phyloP scores from a whole-genome alignment of 1,139 yeast genomes.

The Hansenula lynferdii region DNA sequence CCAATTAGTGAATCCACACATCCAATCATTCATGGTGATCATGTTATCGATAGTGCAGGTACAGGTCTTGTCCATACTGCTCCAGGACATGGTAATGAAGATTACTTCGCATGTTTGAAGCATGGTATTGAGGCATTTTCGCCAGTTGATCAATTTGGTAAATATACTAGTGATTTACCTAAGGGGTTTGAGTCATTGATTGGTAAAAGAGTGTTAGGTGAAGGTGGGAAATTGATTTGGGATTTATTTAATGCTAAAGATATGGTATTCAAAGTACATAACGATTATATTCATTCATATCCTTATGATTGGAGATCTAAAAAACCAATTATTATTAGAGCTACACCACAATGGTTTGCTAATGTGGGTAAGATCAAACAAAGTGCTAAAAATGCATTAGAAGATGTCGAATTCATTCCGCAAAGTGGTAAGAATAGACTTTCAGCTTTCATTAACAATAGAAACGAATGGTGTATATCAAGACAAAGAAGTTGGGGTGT shows the following conservation, averaged over 20 bases:
- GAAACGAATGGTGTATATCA: conserved; percentile 97
- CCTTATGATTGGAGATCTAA: conserved; percentile 98
- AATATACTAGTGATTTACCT: conserved; percentile 44
- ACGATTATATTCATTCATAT: conserved; percentile 69
- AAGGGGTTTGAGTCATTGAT: conserved; percentile 39
- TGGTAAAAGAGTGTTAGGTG: conserved; percentile 57
- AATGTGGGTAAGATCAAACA: conserved; percentile 72
- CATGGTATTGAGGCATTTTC: conserved; percentile 59
- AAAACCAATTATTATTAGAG: conserved; percentile 88
- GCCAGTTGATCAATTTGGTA: conserved; percentile 75
- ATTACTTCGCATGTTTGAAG: conserved; percentile 64
- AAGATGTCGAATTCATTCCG: conserved; percentile 67
- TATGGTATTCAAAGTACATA: conserved; percentile 46
- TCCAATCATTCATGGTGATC: conserved; percentile 75
- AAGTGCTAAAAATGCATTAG: conserved; percentile 54
- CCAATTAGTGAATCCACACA: conserved; percentile 44
- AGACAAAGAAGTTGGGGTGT: conserved; percentile 99
- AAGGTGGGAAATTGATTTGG: conserved; percentile 48
- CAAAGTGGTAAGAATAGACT: conserved; percentile 67
- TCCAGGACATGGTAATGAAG: conserved; percentile 97
- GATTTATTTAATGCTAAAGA: conserved; percentile 36
- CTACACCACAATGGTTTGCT: conserved; percentile 97
- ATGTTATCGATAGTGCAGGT: conserved; percentile 80
- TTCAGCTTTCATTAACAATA: conserved; percentile 62
- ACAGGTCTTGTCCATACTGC: conserved; percentile 97